Percentiles rank a stretch among this genome's conserved stretches.
These are phyloP conservation scores for Neocallimastix lanati DNA, from an alignment of 192 early-diverging fungal genomes.

Conservation along the genomic window DNA sequence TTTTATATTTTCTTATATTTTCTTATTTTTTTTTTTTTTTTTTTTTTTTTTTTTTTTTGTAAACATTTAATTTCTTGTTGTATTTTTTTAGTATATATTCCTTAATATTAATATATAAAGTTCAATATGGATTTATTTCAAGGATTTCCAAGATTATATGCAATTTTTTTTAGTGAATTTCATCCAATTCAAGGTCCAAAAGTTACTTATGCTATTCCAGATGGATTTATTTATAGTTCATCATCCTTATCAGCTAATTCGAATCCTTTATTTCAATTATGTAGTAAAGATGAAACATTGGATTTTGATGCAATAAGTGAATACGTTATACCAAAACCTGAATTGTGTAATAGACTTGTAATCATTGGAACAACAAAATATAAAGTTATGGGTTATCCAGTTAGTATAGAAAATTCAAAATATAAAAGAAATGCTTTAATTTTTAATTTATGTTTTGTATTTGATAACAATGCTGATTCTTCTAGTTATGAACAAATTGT, in stretches of 20 bases:
- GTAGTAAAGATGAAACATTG: constrained; percentile 13
- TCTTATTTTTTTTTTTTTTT: no score
- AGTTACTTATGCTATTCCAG: constrained; percentile 56
- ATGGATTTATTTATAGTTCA: constrained; percentile 34
- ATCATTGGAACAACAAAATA: constrained; percentile 46
- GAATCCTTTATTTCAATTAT: not conserved
- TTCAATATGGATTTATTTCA: constrained; percentile 7
- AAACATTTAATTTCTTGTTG: no score
- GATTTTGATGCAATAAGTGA: constrained; percentile 64
- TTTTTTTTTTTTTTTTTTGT: no score
- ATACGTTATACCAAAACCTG: constrained; percentile 69
- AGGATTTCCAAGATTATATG: constrained; percentile 49
- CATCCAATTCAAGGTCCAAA: constrained; percentile 55
- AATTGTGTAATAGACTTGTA: constrained; percentile 56
- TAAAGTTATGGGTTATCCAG: constrained; percentile 57
- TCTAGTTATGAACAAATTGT: constrained; percentile 75
- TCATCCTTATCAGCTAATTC: not conserved
- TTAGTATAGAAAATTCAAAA: constrained; percentile 43
- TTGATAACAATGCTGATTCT: constrained; percentile 60
- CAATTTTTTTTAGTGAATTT: constrained; percentile 69
- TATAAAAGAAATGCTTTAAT: constrained; percentile 67
- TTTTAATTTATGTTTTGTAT: constrained; percentile 91
- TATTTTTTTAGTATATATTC: no score
- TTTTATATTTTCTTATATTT: no score
- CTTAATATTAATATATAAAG: no score